Evolutionary conservation across 2,329 filamentous ascomycete genomes (phyloP).

Genomic region (Sclerotinia trifoliorum): DNA sequence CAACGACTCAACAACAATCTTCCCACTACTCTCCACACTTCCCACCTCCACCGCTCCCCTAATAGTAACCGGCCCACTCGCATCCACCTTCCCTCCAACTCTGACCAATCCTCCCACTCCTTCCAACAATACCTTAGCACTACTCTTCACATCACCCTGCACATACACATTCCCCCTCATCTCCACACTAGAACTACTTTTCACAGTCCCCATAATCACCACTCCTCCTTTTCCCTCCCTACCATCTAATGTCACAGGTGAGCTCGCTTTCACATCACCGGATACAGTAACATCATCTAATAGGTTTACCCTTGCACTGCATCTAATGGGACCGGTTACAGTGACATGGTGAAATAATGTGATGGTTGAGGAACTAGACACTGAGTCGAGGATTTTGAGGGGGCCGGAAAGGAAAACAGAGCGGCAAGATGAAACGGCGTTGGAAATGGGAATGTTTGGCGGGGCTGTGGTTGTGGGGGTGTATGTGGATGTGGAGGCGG

Average conservation of each 20-base stretch:
- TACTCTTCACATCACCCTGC: slow-evolving; percentile 26
- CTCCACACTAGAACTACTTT: slow-evolving; percentile 25
- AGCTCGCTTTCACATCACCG: slow-evolving; percentile 27
- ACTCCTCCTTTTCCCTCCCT: slow-evolving; percentile 25
- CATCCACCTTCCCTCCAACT: slow-evolving; percentile 26
- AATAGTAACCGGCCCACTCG: not conserved
- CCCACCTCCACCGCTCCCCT: slow-evolving; percentile 20
- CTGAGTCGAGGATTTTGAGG: slow-evolving; percentile 28
- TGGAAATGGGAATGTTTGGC: slow-evolving; percentile 24
- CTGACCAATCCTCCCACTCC: slow-evolving; percentile 20
- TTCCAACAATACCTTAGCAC: slow-evolving; percentile 24
- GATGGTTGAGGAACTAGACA: slow-evolving; percentile 23
- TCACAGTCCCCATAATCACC: slow-evolving; percentile 6
- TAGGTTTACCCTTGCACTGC: slow-evolving; percentile 25
- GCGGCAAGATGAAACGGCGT: slow-evolving; percentile 24
- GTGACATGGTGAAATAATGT: slow-evolving; percentile 19
- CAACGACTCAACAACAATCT: slow-evolving; percentile 21
- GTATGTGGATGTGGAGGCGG: not conserved
- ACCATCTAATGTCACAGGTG: slow-evolving; percentile 23
- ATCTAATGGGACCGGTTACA: slow-evolving; percentile 23
- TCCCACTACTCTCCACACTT: slow-evolving; percentile 28
- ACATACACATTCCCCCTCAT: slow-evolving; percentile 24
- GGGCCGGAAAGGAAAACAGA: slow-evolving; percentile 28
- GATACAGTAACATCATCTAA: slow-evolving; percentile 27
- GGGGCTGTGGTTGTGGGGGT: not conserved